phyloP scores from a whole-genome alignment of 306 rosid species.

The Alnus rubra region DNA sequence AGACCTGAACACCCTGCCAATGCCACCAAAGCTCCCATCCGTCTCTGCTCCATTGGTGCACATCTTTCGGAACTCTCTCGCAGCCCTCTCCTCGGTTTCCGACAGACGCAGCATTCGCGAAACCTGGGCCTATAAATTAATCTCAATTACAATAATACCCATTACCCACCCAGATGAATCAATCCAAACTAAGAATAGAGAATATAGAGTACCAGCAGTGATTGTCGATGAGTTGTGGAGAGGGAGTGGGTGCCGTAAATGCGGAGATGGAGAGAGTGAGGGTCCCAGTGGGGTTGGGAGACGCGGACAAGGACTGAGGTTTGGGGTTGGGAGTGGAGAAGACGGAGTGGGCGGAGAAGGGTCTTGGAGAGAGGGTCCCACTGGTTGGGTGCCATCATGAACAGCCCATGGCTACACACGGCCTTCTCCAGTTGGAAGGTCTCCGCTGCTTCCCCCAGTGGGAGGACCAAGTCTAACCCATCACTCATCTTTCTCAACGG shows the following conservation, averaged over 20 bases:
- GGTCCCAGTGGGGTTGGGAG: constrained; percentile 20
- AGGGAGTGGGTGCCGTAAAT: constrained; percentile 23
- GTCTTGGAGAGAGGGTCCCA: constrained; percentile 52
- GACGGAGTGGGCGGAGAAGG: constrained; percentile 42
- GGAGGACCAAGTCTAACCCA: constrained; percentile 22
- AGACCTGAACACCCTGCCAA: constrained; percentile 51
- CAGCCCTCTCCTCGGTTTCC: constrained; percentile 33
- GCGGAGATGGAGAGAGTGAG: constrained; percentile 22
- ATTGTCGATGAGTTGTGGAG: constrained; percentile 25
- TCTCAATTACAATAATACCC: background rate
- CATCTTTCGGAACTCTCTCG: constrained; percentile 30
- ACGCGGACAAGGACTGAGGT: constrained; percentile 30
- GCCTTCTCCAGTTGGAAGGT: constrained; percentile 39
- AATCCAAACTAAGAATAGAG: background rate
- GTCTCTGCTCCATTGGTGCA: background rate
- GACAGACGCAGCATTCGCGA: constrained; percentile 55
- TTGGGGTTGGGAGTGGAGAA: constrained; percentile 7
- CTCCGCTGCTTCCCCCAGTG: constrained; percentile 25
- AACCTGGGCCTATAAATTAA: constrained; percentile 30
- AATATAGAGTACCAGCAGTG: constrained; percentile 19
- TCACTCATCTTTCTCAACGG: background rate
- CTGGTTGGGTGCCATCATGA: constrained; percentile 56
- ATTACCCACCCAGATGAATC: too few species aligned
- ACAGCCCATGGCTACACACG: constrained; percentile 54
- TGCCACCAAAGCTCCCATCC: constrained; percentile 31